Evolutionary conservation across 2,329 filamentous ascomycete genomes (phyloP).

Genomic region (Trichophyton rubrum): DNA sequence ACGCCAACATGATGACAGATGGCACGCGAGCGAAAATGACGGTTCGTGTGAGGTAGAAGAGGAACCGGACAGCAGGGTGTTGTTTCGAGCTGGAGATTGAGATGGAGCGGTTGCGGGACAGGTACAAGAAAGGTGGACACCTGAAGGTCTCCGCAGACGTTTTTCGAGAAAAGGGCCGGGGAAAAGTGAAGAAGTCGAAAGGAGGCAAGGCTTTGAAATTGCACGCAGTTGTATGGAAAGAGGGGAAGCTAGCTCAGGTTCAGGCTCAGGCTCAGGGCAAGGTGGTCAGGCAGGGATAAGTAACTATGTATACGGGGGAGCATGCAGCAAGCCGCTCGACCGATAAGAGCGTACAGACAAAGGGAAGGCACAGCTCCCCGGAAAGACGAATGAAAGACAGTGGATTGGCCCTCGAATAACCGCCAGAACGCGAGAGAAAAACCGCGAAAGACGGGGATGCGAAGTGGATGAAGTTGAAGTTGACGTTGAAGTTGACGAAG

Average conservation of each 20-base stretch:
- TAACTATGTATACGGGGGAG: slow-evolving; percentile 1
- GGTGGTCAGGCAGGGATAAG: neutral
- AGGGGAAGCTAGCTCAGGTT: slow-evolving; percentile 3
- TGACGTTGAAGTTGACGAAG: slow-evolving; percentile 7
- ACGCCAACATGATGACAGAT: slow-evolving; percentile 28
- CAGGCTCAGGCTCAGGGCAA: neutral
- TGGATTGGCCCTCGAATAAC: neutral
- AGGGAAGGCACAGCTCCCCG: neutral
- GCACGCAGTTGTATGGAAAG: slow-evolving; percentile 1
- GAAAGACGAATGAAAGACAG: neutral
- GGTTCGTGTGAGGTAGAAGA: slow-evolving; percentile 7
- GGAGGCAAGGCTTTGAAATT: neutral
- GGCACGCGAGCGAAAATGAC: neutral
- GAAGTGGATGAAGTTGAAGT: neutral
- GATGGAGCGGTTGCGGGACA: slow-evolving; percentile 1
- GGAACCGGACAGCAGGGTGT: neutral
- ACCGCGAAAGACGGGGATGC: neutral
- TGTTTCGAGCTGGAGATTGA: neutral
- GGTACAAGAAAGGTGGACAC: neutral
- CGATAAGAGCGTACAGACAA: neutral
- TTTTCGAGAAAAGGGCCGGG: neutral
- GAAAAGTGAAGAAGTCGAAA: slow-evolving; percentile 6
- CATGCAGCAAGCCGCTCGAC: neutral
- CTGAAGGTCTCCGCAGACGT: neutral
- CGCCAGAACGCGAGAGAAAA: neutral